Conservation (phyloP, 805 yeast genomes). For the Metschnikowia borealis region DNA sequence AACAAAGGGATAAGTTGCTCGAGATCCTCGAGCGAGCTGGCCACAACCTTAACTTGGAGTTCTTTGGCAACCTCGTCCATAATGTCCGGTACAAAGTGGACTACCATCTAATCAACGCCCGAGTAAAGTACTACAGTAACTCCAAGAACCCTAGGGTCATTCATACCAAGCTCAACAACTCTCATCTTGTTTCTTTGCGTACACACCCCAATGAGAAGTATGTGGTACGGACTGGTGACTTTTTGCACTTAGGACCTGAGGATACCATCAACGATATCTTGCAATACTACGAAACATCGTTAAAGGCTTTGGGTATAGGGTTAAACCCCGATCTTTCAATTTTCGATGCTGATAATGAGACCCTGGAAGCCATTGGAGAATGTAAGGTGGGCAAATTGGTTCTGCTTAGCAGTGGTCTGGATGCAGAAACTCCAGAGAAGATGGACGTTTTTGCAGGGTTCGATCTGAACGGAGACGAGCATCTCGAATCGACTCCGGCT, state of each 20-base stretch:
- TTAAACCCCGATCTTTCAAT: background rate
- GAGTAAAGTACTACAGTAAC: slow-evolving; percentile 37
- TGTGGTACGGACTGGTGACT: slow-evolving; percentile 29
- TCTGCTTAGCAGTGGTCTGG: slow-evolving; percentile 3
- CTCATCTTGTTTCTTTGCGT: slow-evolving; percentile 36
- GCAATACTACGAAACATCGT: slow-evolving; percentile 8
- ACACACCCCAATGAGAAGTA: slow-evolving; percentile 33
- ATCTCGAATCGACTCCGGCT: background rate
- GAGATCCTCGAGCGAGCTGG: slow-evolving; percentile 11
- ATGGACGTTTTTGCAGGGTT: background rate
- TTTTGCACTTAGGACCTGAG: slow-evolving; percentile 20
- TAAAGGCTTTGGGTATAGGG: background rate
- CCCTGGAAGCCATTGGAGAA: background rate
- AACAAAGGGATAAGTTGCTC: slow-evolving; percentile 7
- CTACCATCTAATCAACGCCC: slow-evolving; percentile 31
- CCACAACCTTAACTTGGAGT: slow-evolving; percentile 10
- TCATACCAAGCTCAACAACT: slow-evolving; percentile 30
- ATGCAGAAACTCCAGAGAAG: background rate
- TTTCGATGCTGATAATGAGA: background rate
- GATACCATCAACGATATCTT: slow-evolving; percentile 13
- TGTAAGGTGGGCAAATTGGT: slow-evolving; percentile 1
- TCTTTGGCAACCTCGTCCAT: slow-evolving; percentile 17
- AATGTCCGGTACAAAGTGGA: slow-evolving; percentile 30
- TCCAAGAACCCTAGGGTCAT: slow-evolving; percentile 35
- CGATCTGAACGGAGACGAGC: slow-evolving; percentile 1